Conservation (phyloP, 306 rosid genomes). For the Parietaria judaica region DNA sequence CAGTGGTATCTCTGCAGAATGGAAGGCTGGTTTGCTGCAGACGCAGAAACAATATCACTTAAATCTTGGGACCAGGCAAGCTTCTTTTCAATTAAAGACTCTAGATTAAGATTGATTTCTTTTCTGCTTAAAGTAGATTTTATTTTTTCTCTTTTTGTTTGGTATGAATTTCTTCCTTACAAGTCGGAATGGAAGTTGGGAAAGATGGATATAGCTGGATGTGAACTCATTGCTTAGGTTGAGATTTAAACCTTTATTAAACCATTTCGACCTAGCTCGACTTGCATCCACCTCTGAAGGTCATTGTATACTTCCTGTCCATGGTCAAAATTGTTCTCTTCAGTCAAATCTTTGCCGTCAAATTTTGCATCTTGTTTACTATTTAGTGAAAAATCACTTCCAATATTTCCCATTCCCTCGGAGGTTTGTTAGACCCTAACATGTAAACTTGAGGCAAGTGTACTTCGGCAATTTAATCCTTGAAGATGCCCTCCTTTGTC, state of each 20-base stretch:
- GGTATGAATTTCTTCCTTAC: neutral
- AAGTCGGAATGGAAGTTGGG: slow-evolving; percentile 4
- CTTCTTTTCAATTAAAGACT: slow-evolving; percentile 5
- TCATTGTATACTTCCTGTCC: neutral
- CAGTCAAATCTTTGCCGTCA: neutral
- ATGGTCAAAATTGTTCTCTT: neutral
- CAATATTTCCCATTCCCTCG: too few species aligned
- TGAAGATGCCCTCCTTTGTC: too few species aligned
- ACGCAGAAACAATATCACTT: slow-evolving; percentile 80
- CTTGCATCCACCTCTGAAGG: neutral
- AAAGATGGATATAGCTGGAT: slow-evolving; percentile 3
- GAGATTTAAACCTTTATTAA: neutral
- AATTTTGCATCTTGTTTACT: neutral
- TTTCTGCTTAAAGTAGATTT: neutral
- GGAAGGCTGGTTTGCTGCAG: slow-evolving; percentile 99
- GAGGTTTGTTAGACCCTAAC: too few species aligned
- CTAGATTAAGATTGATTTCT: neutral
- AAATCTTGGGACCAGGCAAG: slow-evolving; percentile 94
- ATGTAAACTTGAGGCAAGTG: too few species aligned
- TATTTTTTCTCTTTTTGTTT: neutral
- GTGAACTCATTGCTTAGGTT: neutral
- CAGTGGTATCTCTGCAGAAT: slow-evolving; percentile 97
- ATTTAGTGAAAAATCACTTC: too few species aligned
- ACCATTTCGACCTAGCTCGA: neutral
- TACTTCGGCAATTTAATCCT: too few species aligned